phyloP scores from a whole-genome alignment of 2,329 filamentous ascomycete genomes.

The Botrytis sinoallii region DNA sequence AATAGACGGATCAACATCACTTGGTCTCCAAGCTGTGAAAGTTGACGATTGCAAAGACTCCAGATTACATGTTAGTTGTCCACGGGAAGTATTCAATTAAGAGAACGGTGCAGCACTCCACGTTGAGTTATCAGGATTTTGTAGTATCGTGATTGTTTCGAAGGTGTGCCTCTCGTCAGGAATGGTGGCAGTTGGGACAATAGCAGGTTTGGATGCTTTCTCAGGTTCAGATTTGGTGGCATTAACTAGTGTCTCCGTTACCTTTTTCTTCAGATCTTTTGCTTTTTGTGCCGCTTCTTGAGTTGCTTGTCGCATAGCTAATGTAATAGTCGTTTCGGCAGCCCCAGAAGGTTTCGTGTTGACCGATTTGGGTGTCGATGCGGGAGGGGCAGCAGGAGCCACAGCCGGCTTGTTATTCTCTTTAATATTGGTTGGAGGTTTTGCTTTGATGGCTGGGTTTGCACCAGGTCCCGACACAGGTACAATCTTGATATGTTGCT shows the following conservation, averaged over 20 bases:
- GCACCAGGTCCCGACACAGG: slow-evolving; percentile 24
- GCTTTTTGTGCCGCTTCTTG: slow-evolving; percentile 65
- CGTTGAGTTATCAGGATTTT: slow-evolving; percentile 35
- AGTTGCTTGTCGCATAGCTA: slow-evolving; percentile 54
- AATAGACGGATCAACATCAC: slow-evolving; percentile 25
- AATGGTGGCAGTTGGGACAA: slow-evolving; percentile 22
- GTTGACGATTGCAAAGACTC: slow-evolving; percentile 32
- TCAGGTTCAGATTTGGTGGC: slow-evolving; percentile 27
- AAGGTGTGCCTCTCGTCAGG: slow-evolving; percentile 19
- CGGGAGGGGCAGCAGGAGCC: slow-evolving; percentile 29
- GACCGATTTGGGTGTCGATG: slow-evolving; percentile 20
- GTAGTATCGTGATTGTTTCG: slow-evolving; percentile 26
- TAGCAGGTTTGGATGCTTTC: slow-evolving; percentile 19
- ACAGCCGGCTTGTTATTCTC: slow-evolving; percentile 37
- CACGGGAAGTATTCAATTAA: neutral
- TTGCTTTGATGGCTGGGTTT: slow-evolving; percentile 23
- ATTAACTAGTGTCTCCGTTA: slow-evolving; percentile 22
- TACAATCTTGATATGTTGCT: slow-evolving; percentile 58
- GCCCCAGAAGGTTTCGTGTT: slow-evolving; percentile 25
- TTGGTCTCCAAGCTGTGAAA: slow-evolving; percentile 35
- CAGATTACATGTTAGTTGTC: slow-evolving; percentile 22
- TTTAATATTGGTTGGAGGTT: slow-evolving; percentile 34
- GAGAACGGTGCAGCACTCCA: slow-evolving; percentile 28
- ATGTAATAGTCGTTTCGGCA: slow-evolving; percentile 35
- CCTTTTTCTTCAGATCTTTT: slow-evolving; percentile 52